These are phyloP conservation scores for Sisymbrium altissimum DNA, from an alignment of 345 rosid genomes.

Conservation along the genomic window DNA sequence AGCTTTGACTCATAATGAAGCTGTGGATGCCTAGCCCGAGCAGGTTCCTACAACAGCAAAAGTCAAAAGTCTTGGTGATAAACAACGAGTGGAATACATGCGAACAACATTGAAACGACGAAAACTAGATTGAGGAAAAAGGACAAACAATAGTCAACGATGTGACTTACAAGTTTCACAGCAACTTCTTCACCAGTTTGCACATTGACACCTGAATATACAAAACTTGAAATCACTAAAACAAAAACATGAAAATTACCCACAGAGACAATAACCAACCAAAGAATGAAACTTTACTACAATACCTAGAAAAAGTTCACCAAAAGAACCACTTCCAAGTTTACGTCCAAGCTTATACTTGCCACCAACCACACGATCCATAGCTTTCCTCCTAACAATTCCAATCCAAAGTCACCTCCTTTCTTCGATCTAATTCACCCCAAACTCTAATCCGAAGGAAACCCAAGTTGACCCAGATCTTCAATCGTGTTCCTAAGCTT, in stretches of 20 bases:
- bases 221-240: not conserved
- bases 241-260: too few relatives aligned
- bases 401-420: conserved; percentile 4
- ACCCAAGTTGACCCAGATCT: conserved; percentile 32
- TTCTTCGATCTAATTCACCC: conserved; percentile 15
- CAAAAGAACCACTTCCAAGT: conserved; percentile 98
- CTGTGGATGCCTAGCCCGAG: conserved; percentile 87
- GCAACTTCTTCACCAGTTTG: conserved; percentile 96
- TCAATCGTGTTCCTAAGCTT: not conserved
- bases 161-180: conserved; percentile 67
- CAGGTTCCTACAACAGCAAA: conserved; percentile 54
- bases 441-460: not conserved
- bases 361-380: conserved; percentile 88
- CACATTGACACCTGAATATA: conserved; percentile 61
- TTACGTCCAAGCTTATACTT: conserved; percentile 91
- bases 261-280: not conserved
- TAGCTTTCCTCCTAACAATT: not conserved
- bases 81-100: too few relatives aligned
- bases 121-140: not conserved
- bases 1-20: conserved; percentile 87
- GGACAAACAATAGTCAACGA: not conserved
- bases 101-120: not conserved
- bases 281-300: not conserved
- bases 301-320: conserved; percentile 92
- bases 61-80: not conserved